These are phyloP conservation scores for Trypanosoma boissoni DNA, from an alignment of 208 protist genomes.

Conservation along the genomic window DNA sequence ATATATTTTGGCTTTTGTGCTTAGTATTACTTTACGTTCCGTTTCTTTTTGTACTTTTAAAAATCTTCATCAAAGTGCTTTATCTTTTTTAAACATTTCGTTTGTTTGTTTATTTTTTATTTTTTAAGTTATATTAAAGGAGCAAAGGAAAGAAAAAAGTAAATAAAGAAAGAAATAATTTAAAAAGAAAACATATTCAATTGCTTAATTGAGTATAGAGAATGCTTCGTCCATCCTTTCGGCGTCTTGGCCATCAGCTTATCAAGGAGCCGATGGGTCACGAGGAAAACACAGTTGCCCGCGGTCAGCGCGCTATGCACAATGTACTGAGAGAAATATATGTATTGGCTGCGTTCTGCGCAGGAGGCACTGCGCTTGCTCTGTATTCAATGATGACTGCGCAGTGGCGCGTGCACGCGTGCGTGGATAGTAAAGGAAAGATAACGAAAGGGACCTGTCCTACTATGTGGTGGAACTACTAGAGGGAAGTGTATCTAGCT, in stretches of 20 bases:
- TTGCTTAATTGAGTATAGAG: too few species aligned
- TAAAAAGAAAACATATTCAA: not conserved
- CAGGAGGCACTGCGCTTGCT: slow-evolving; percentile 53
- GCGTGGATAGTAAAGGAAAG: slow-evolving; percentile 56
- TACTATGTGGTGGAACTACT: slow-evolving; percentile 79
- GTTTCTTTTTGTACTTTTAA: too few species aligned
- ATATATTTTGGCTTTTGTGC: too few species aligned
- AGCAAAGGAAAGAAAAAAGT: not conserved
- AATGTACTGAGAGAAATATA: slow-evolving; percentile 67
- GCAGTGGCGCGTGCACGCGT: slow-evolving; percentile 48
- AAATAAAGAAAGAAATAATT: slow-evolving; percentile 6
- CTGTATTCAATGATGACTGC: slow-evolving; percentile 54
- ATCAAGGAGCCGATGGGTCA: slow-evolving; percentile 89
- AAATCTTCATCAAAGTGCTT: too few species aligned
- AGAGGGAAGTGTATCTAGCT: slow-evolving; percentile 1
- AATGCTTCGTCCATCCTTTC: slow-evolving; percentile 64
- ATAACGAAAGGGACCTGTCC: slow-evolving; percentile 64
- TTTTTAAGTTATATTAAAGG: slow-evolving; percentile 10
- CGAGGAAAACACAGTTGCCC: slow-evolving; percentile 80
- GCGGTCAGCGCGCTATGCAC: slow-evolving; percentile 52
- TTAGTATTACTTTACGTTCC: too few species aligned
- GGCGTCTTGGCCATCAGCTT: slow-evolving; percentile 75
- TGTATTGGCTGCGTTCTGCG: slow-evolving; percentile 38
- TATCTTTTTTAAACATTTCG: slow-evolving; percentile 12
- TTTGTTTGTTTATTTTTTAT: slow-evolving; percentile 25